phyloP scores from a whole-genome alignment of 23 red algal species.

The Gracilaria domingensis region DNA sequence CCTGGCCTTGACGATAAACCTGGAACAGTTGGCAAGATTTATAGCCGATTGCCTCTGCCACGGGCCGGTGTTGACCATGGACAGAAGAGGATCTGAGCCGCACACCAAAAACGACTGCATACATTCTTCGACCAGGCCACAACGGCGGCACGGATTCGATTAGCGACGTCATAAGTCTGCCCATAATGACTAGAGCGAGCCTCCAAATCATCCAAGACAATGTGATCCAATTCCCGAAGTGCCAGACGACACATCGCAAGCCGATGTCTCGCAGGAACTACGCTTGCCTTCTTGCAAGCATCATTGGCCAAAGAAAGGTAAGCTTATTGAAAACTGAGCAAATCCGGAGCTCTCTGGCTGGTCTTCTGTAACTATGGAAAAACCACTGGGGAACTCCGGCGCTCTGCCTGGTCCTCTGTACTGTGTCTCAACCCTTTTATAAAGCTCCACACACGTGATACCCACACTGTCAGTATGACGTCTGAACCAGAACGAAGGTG shows the following conservation, averaged over 20 bases:
- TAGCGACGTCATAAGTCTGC: conserved; percentile 25
- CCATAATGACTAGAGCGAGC: conserved; percentile 25
- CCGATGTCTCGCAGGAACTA: conserved; percentile 46
- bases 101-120: conserved; percentile 36
- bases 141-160: conserved; percentile 9
- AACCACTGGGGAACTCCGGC: too few relatives aligned
- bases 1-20: conserved; percentile 29
- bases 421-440: neutral
- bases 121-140: conserved; percentile 19
- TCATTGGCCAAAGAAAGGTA: conserved; percentile 44
- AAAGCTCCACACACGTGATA: neutral
- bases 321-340: too few relatives aligned
- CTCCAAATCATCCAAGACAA: conserved; percentile 41
- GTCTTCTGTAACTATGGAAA: too few relatives aligned
- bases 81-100: conserved; percentile 13
- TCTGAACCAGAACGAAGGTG: too few relatives aligned
- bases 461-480: neutral
- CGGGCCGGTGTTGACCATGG: conserved; percentile 29
- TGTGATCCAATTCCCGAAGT: conserved; percentile 9
- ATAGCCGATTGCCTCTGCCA: conserved; percentile 37
- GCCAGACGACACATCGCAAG: conserved; percentile 49
- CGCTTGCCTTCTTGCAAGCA: conserved; percentile 41
- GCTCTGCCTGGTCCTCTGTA: too few relatives aligned
- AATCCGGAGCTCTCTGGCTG: too few relatives aligned
- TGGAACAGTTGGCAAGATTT: conserved; percentile 6